These are phyloP conservation scores for Prunus padus DNA, from an alignment of 306 rosid genomes.

Conservation along the genomic window DNA sequence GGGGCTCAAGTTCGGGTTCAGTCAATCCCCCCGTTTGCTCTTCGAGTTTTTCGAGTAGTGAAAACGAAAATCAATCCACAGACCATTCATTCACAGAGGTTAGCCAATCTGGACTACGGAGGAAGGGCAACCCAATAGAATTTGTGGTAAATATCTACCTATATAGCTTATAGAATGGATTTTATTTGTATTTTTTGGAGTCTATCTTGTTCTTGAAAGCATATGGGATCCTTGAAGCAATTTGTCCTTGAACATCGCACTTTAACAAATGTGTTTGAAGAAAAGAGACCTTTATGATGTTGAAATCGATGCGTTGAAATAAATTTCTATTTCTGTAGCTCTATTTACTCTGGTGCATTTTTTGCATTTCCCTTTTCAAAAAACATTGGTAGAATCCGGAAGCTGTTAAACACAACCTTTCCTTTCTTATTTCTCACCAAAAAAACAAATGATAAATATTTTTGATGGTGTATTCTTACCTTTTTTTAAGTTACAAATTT, in stretches of 20 bases:
- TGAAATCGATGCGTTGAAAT: background rate
- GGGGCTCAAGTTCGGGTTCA: constrained; percentile 57
- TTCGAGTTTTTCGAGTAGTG: constrained; percentile 31
- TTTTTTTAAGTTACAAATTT: no score
- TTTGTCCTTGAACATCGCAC: background rate
- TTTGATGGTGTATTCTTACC: no score
- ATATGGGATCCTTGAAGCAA: background rate
- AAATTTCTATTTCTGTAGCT: no score
- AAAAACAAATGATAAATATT: no score
- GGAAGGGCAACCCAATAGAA: background rate
- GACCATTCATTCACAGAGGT: constrained; percentile 23
- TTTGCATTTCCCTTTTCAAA: no score
- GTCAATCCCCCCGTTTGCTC: constrained; percentile 61
- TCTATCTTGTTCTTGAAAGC: background rate
- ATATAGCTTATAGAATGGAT: background rate
- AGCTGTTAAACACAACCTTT: no score
- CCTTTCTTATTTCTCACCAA: no score
- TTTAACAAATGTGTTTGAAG: background rate
- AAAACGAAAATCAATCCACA: constrained; percentile 34
- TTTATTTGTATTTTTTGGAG: background rate
- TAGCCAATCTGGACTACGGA: background rate
- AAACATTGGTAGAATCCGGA: no score
- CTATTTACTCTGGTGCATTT: no score
- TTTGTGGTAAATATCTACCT: background rate
- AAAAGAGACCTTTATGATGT: background rate